Conservation (phyloP, 116 monocot genomes). For the Zostera marina region DNA sequence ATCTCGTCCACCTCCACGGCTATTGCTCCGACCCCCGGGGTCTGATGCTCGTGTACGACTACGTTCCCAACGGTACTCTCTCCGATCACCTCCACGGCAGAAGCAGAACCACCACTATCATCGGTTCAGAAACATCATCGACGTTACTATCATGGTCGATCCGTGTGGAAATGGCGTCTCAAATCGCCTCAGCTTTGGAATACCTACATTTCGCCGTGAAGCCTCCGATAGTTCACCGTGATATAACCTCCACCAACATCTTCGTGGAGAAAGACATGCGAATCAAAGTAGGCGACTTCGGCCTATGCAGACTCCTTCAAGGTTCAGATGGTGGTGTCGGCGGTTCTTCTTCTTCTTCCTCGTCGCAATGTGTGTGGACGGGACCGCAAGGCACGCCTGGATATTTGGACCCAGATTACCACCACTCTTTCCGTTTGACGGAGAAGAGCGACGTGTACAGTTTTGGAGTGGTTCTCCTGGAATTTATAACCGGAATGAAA, state of each 20-base stretch:
- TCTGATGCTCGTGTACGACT: constrained; percentile 68
- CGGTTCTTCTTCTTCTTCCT: neutral
- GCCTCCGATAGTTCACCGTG: constrained; percentile 80
- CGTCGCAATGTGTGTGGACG: constrained; percentile 43
- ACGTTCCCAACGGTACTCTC: constrained; percentile 78
- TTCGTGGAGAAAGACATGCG: constrained; percentile 70
- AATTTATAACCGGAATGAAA: constrained; percentile 72
- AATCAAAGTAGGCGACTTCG: constrained; percentile 62
- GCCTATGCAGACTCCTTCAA: constrained; percentile 35
- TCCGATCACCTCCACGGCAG: constrained; percentile 65
- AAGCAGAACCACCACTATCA: neutral
- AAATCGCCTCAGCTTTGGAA: constrained; percentile 54
- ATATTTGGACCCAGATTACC: constrained; percentile 79
- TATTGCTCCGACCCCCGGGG: constrained; percentile 69
- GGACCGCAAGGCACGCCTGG: constrained; percentile 94
- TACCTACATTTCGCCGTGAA: constrained; percentile 64
- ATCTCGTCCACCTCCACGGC: constrained; percentile 67
- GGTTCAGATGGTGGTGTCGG: no score
- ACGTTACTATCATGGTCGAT: constrained; percentile 38
- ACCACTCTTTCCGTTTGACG: constrained; percentile 54
- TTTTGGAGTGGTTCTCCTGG: constrained; percentile 80
- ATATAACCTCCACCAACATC: constrained; percentile 68
- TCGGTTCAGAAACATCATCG: no score
- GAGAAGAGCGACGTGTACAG: constrained; percentile 96
- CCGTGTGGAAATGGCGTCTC: constrained; percentile 42